phyloP scores from a whole-genome alignment of 306 rosid species.

The Castanea mollissima region DNA sequence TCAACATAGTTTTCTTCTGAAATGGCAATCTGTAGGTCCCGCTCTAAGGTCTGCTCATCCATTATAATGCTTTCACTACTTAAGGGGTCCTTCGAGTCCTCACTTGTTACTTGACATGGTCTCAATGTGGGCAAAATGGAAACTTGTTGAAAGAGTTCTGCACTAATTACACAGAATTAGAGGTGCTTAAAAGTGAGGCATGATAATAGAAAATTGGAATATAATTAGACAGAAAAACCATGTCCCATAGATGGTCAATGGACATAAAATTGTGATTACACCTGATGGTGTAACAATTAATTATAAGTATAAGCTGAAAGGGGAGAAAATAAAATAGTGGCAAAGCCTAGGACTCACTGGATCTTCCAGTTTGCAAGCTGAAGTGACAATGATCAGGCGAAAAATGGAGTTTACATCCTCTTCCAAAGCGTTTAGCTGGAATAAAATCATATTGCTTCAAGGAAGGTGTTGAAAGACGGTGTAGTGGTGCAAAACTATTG shows the following conservation, averaged over 20 bases:
- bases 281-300: background rate
- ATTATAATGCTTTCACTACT: conserved; percentile 45
- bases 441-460: conserved; percentile 22
- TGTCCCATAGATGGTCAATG: background rate
- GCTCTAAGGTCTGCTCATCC: conserved; percentile 61
- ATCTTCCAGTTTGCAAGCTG: conserved; percentile 34
- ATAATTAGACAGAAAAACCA: conserved; percentile 3
- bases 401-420: conserved; percentile 19
- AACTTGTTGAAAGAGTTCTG: conserved; percentile 31
- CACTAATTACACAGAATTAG: conserved; percentile 16
- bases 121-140: conserved; percentile 31
- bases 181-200: conserved; percentile 3
- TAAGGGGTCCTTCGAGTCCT: conserved; percentile 49
- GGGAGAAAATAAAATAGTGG: conserved; percentile 6
- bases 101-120: conserved; percentile 47
- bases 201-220: conserved; percentile 5
- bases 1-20: conserved; percentile 75
- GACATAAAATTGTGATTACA: background rate
- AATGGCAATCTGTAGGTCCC: conserved; percentile 66
- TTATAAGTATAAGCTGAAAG: background rate
- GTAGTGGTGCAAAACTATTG: conserved; percentile 30
- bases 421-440: conserved; percentile 28
- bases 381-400: conserved; percentile 22
- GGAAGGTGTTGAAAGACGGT: conserved; percentile 30
- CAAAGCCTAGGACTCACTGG: conserved; percentile 42